Evolutionary conservation across 257 asterid genomes (phyloP).

Genomic region (Plantago elongata): DNA sequence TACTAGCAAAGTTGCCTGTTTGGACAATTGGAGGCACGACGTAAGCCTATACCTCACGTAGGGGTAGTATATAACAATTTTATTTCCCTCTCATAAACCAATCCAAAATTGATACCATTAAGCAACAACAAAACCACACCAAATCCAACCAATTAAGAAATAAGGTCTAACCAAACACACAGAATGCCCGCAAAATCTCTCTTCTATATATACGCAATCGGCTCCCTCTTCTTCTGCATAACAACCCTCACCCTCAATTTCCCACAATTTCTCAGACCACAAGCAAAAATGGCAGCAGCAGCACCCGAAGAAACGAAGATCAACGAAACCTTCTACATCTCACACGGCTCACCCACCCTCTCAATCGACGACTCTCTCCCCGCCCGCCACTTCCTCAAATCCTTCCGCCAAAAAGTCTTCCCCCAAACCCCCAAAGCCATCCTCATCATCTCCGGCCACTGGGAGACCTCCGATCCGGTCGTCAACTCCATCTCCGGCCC

Average conservation of each 20-base stretch:
- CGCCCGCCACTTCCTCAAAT: constrained; percentile 44
- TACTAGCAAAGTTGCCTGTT: no score
- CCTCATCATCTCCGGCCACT: constrained; percentile 47
- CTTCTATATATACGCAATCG: constrained; percentile 14
- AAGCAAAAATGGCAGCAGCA: constrained; percentile 1
- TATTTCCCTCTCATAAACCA: no score
- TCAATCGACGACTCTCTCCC: constrained; percentile 56
- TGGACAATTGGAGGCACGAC: no score
- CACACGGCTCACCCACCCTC: constrained; percentile 59
- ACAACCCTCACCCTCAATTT: constrained; percentile 11
- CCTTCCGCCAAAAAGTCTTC: constrained; percentile 34
- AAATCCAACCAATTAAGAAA: no score
- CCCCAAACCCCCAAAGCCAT: constrained; percentile 37
- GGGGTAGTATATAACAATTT: no score
- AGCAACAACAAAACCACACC: no score
- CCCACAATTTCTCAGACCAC: neutral
- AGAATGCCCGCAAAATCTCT: constrained; percentile 3
- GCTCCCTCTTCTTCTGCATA: constrained; percentile 26
- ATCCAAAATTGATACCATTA: no score
- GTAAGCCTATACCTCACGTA: no score
- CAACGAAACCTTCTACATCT: constrained; percentile 43
- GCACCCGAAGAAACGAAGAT: constrained; percentile 13
- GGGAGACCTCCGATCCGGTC: constrained; percentile 54
- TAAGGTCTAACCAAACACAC: neutral
- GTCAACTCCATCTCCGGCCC: constrained; percentile 49